phyloP scores from a whole-genome alignment of 179 eudicot genomes.

The Spinacia oleracea region DNA sequence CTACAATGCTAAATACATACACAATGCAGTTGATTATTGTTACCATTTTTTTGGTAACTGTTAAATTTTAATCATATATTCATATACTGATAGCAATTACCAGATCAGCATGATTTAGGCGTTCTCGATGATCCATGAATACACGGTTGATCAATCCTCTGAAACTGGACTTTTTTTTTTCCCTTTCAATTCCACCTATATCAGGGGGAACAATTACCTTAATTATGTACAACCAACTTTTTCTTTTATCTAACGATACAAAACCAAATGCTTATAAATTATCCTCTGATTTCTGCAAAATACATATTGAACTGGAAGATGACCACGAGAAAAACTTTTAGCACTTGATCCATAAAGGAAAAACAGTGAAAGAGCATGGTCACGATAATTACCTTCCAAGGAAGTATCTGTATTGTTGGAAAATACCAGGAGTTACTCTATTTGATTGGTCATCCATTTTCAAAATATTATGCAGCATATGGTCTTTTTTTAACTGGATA shows the following conservation, averaged over 20 bases:
- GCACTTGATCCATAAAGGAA: neutral
- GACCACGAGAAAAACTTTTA: neutral
- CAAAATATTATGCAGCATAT: conserved; percentile 38
- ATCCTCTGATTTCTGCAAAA: neutral
- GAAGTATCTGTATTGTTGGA: conserved; percentile 69
- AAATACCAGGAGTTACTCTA: conserved; percentile 63
- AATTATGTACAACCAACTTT: neutral
- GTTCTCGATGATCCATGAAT: neutral
- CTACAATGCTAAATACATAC: too few relatives aligned
- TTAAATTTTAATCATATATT: too few relatives aligned
- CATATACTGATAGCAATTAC: neutral
- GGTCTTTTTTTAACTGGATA: conserved; percentile 47
- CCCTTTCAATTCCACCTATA: neutral
- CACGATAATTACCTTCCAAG: conserved; percentile 60
- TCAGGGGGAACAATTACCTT: neutral
- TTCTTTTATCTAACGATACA: neutral
- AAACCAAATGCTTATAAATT: neutral
- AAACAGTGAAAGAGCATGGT: neutral
- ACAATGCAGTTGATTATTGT: neutral
- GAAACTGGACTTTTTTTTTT: neutral
- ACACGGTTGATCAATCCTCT: neutral
- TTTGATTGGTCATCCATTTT: conserved; percentile 54
- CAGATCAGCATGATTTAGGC: neutral
- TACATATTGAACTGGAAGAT: neutral
- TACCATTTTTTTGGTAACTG: neutral